Evolutionary conservation across 495 filamentous ascomycete species (phyloP).

Genomic region (Tetracladium marchalianum): DNA sequence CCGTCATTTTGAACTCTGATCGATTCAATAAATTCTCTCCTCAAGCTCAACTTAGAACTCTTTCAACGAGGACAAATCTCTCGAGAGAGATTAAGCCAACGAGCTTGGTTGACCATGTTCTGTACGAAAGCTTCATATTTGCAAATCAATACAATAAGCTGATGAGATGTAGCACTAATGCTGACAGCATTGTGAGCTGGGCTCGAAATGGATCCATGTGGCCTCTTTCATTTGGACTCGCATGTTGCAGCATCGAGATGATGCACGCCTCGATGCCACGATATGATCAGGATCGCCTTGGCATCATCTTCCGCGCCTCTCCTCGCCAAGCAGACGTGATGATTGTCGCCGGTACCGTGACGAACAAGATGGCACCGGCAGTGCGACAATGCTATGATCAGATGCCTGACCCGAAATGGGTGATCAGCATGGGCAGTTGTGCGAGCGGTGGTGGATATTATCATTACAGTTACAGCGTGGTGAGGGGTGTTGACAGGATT

Average conservation of each 20-base stretch:
- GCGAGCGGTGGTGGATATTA: conserved; percentile 93
- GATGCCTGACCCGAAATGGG: conserved; percentile 94
- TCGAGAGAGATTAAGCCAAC: too few relatives aligned
- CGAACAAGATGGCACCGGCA: conserved; percentile 96
- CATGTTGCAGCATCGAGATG: conserved; percentile 96
- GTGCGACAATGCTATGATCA: conserved; percentile 94
- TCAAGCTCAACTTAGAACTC: too few relatives aligned
- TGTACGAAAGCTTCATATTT: too few relatives aligned
- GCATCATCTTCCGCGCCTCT: conserved; percentile 95
- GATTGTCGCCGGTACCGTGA: conserved; percentile 94
- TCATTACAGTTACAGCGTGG: conserved; percentile 85
- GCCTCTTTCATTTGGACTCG: conserved; percentile 97
- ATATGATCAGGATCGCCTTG: conserved; percentile 91
- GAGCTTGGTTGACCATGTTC: too few relatives aligned
- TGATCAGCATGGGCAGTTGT: conserved; percentile 84
- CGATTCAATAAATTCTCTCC: too few relatives aligned
- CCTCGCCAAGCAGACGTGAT: conserved; percentile 95
- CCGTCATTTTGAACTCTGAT: too few relatives aligned
- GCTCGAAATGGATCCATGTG: conserved; percentile 86
- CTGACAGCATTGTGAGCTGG: conserved; percentile 91
- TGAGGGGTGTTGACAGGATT: conserved; percentile 79
- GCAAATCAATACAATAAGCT: too few relatives aligned
- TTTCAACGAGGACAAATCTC: too few relatives aligned
- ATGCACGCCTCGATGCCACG: conserved; percentile 95
- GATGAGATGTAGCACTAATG: conserved; percentile 54